Evolutionary conservation across 2,329 filamentous ascomycete species (phyloP).

Genomic region (Diaporthe destruens): DNA sequence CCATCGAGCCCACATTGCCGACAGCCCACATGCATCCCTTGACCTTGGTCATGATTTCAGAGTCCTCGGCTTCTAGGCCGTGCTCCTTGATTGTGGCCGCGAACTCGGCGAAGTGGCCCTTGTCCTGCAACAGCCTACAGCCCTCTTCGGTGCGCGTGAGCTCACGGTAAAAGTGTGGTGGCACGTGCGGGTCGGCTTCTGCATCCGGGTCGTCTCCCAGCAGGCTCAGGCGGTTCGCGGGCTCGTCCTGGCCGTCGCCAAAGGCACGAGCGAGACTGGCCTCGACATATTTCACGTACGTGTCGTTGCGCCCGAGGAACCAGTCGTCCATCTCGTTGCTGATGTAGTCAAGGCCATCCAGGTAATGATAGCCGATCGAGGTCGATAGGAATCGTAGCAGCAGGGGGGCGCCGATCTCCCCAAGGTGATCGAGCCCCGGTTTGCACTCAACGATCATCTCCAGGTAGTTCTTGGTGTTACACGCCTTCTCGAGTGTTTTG

Average conservation of each 20-base stretch:
- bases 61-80: constrained; percentile 85
- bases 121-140: constrained; percentile 88
- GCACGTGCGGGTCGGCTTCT: constrained; percentile 75
- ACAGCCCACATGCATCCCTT: constrained; percentile 98
- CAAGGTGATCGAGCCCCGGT: constrained; percentile 92
- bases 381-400: constrained; percentile 94
- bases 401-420: constrained; percentile 94
- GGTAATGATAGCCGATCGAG: constrained; percentile 96
- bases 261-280: constrained; percentile 93
- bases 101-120: constrained; percentile 97
- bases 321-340: constrained; percentile 99
- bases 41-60: constrained; percentile 89
- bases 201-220: constrained; percentile 69
- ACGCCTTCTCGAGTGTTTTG: constrained; percentile 97
- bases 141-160: constrained; percentile 93
- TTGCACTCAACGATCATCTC: constrained; percentile 98
- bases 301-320: constrained; percentile 96
- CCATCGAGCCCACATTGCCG: constrained; percentile 98
- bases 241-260: constrained; percentile 72
- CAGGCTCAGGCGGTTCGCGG: constrained; percentile 68
- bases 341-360: constrained; percentile 97
- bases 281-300: constrained; percentile 94
- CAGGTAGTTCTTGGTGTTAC: constrained; percentile 89
- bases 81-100: constrained; percentile 88
- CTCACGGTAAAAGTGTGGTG: constrained; percentile 98